Conservation (phyloP, 2,329 filamentous ascomycete genomes). For the Cercospora zeae-maydis region DNA sequence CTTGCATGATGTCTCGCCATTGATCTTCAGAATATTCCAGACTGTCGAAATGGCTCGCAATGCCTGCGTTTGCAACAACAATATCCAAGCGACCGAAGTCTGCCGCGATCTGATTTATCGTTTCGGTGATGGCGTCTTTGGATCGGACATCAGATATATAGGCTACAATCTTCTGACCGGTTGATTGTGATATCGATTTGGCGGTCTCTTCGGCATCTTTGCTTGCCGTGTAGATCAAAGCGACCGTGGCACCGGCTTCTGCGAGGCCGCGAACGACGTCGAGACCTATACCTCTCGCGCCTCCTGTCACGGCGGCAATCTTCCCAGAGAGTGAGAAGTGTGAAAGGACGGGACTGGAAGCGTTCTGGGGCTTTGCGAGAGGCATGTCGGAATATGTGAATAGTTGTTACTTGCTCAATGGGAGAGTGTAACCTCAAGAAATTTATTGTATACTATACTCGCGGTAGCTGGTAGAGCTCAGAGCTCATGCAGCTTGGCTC, state of each 20-base stretch:
- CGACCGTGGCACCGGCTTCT: constrained; percentile 78
- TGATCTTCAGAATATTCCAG: constrained; percentile 22
- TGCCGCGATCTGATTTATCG: constrained; percentile 64
- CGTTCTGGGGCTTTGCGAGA: constrained; percentile 25
- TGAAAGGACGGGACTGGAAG: constrained; percentile 21
- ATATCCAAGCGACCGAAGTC: constrained; percentile 78
- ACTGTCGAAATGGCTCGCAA: constrained; percentile 58
- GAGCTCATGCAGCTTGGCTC: not conserved
- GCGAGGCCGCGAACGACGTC: constrained; percentile 88
- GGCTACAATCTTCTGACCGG: constrained; percentile 28
- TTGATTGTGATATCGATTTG: constrained; percentile 18
- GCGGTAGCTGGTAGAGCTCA: not conserved
- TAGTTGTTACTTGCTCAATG: not conserved
- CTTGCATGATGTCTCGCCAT: constrained; percentile 51
- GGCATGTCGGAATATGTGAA: constrained; percentile 16
- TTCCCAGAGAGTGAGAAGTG: constrained; percentile 75
- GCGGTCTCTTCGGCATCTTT: constrained; percentile 37
- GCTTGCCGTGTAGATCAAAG: constrained; percentile 88
- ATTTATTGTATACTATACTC: not conserved
- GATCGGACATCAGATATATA: constrained; percentile 73
- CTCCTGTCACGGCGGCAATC: constrained; percentile 80
- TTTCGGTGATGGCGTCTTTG: constrained; percentile 64
- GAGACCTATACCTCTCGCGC: constrained; percentile 77
- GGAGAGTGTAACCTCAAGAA: not conserved
- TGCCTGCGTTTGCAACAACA: constrained; percentile 85